Evolutionary conservation across 306 rosid species (phyloP).

Genomic region (Ceratonia siliqua): DNA sequence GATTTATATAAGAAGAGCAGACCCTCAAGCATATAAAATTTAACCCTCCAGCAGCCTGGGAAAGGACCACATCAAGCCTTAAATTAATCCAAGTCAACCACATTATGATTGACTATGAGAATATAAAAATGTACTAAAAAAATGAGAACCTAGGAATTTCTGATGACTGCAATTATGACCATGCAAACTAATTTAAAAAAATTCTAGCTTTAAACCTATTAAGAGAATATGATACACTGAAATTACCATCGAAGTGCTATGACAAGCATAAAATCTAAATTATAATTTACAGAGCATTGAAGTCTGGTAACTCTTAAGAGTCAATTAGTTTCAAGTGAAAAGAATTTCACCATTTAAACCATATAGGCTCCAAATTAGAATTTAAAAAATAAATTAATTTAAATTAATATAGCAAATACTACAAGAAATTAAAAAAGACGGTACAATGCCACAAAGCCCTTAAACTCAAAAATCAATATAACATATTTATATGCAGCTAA

Average conservation of each 20-base stretch:
- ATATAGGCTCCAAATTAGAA: not conserved
- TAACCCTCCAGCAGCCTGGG: not conserved
- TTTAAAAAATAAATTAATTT: not conserved
- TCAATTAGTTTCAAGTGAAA: not conserved
- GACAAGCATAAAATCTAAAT: not conserved
- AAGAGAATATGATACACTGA: not conserved
- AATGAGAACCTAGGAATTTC: not conserved
- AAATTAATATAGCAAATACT: not conserved
- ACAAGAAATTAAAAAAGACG: too few relatives aligned
- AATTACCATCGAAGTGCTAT: not conserved
- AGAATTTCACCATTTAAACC: not conserved
- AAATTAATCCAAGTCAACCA: not conserved
- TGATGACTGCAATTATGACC: not conserved
- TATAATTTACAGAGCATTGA: not conserved
- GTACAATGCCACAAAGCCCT: not conserved
- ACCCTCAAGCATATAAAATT: not conserved
- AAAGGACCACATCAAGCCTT: not conserved
- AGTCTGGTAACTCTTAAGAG: not conserved
- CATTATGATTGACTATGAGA: not conserved
- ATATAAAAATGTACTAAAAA: not conserved
- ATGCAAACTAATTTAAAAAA: not conserved
- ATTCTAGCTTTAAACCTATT: not conserved
- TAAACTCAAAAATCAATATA: not conserved
- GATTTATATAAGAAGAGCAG: constrained; percentile 1
- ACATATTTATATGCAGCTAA: not conserved